Conservation (phyloP, 2,329 filamentous ascomycete genomes). For the Aspergillus hiratsukae region DNA sequence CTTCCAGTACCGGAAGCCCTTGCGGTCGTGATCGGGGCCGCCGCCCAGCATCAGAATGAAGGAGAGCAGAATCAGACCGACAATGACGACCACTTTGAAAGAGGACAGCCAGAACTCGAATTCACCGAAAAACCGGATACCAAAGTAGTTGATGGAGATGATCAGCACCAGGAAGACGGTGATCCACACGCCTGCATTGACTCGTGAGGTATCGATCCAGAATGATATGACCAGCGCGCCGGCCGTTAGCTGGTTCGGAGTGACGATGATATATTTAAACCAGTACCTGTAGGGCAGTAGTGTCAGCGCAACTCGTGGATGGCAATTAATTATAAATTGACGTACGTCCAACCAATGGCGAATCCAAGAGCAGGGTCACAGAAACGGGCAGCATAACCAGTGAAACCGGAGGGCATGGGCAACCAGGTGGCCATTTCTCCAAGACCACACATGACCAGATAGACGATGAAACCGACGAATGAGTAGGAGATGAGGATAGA, state of each 20-base stretch:
- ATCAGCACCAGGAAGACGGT: conserved; percentile 63
- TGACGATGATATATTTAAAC: conserved; percentile 79
- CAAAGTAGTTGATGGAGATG: conserved; percentile 64
- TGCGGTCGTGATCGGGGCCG: conserved; percentile 58
- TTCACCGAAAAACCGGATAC: conserved; percentile 67
- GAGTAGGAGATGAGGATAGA: conserved; percentile 43
- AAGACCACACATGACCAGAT: conserved; percentile 73
- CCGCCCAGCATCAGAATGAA: conserved; percentile 62
- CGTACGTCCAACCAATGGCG: conserved; percentile 65
- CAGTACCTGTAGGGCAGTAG: conserved; percentile 40
- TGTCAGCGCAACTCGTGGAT: conserved; percentile 8
- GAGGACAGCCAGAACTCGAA: conserved; percentile 58
- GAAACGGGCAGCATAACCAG: conserved; percentile 74
- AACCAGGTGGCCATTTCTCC: conserved; percentile 84
- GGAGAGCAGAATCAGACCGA: conserved; percentile 62
- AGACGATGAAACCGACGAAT: conserved; percentile 57
- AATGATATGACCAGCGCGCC: conserved; percentile 73
- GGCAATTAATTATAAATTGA: conserved; percentile 10
- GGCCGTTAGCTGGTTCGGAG: conserved; percentile 79
- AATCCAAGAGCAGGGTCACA: conserved; percentile 78
- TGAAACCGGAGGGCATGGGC: conserved; percentile 72
- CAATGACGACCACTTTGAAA: conserved; percentile 64
- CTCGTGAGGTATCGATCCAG: conserved; percentile 61
- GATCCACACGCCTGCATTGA: conserved; percentile 79
- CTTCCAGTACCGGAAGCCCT: conserved; percentile 64